These are phyloP conservation scores for Cladosporium sp. DNA, from an alignment of 2,329 filamentous ascomycete species.

Conservation along the genomic window DNA sequence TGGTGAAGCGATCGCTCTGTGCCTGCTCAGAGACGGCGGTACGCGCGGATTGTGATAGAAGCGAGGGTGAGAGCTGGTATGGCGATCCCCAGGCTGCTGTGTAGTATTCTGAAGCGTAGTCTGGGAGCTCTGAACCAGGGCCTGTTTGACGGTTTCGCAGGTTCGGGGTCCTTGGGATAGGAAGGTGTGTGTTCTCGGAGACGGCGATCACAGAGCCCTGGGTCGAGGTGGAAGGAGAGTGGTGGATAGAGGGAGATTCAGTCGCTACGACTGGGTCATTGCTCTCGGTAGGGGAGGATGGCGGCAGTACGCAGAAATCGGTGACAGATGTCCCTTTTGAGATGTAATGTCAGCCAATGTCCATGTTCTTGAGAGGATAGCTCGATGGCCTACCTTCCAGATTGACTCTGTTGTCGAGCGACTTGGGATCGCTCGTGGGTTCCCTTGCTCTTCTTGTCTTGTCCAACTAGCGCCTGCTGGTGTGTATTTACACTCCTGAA, in stretches of 20 bases:
- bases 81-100: conserved; percentile 92
- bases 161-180: conserved; percentile 14
- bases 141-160: conserved; percentile 6
- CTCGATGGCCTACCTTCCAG: conserved; percentile 17
- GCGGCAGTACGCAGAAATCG: neutral
- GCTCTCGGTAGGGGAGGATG: conserved; percentile 17
- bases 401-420: conserved; percentile 17
- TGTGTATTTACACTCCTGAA: conserved; percentile 4
- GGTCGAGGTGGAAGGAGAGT: conserved; percentile 1
- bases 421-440: conserved; percentile 13
- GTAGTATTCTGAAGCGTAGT: conserved; percentile 43
- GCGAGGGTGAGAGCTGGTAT: conserved; percentile 67
- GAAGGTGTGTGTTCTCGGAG: conserved; percentile 10
- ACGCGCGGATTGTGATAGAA: conserved; percentile 35
- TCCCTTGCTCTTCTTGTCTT: neutral
- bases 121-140: conserved; percentile 22
- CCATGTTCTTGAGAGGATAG: neutral
- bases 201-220: neutral
- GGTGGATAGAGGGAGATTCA: conserved; percentile 6
- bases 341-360: neutral
- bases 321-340: neutral
- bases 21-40: conserved; percentile 37
- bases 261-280: conserved; percentile 19
- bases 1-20: conserved; percentile 32
- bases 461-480: neutral